Percentiles rank a stretch among this genome's conserved stretches.
These are phyloP conservation scores for Thalassiosira profunda DNA, from an alignment of 108 stramenopile genomes.

Conservation along the genomic window DNA sequence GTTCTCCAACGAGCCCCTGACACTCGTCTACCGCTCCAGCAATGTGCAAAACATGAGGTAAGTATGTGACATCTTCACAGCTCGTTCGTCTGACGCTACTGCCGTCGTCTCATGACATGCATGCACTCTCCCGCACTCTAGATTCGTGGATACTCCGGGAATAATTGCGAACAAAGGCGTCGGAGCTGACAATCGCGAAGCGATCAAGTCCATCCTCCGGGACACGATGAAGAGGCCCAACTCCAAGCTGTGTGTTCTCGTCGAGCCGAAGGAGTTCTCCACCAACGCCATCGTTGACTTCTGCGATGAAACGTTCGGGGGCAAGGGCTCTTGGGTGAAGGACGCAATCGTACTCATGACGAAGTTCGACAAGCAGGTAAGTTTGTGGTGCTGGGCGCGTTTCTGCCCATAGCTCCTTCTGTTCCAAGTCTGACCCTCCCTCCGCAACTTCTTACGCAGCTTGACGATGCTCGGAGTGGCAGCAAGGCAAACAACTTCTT, in stretches of 20 bases:
- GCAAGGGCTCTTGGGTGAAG: constrained; percentile 54
- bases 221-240: constrained; percentile 67
- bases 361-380: constrained; percentile 83
- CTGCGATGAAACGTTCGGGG: constrained; percentile 69
- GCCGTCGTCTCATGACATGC: neutral
- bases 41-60: constrained; percentile 85
- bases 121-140: too few relatives aligned
- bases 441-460: too few relatives aligned
- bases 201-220: constrained; percentile 72
- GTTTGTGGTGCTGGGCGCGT: too few relatives aligned
- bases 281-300: constrained; percentile 76
- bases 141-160: constrained; percentile 61
- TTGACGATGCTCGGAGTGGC: constrained; percentile 63
- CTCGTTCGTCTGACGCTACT: neutral
- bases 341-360: constrained; percentile 79
- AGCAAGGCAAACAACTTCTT: constrained; percentile 82
- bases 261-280: constrained; percentile 78
- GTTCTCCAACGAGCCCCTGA: constrained; percentile 62
- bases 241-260: constrained; percentile 74
- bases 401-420: too few relatives aligned
- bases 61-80: constrained; percentile 46
- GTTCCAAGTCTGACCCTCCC: too few relatives aligned
- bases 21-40: constrained; percentile 60
- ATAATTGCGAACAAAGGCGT: constrained; percentile 74
- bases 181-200: constrained; percentile 73